Conservation (phyloP, 768 basidiomycete genomes). For the Artomyces pyxidatus region DNA sequence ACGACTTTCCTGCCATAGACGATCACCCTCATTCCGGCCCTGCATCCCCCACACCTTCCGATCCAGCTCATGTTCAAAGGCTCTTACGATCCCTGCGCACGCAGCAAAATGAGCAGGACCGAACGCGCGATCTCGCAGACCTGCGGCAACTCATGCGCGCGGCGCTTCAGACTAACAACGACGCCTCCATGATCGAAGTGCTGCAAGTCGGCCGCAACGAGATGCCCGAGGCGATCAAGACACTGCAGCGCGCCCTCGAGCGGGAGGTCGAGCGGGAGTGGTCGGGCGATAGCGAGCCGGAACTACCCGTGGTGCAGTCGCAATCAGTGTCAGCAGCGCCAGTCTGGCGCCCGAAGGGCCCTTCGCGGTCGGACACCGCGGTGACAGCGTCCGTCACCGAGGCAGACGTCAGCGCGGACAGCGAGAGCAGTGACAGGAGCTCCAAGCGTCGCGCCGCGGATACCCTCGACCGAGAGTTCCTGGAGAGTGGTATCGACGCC, state of each 20-base stretch:
- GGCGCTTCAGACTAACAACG: slow-evolving; percentile 49
- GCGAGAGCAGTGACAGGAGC: neutral
- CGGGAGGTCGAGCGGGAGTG: slow-evolving; percentile 29
- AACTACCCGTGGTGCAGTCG: neutral
- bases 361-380: neutral
- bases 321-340: neutral
- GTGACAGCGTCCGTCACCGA: neutral
- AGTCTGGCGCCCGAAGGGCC: neutral
- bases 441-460: slow-evolving; percentile 22
- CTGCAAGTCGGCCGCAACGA: slow-evolving; percentile 57
- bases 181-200: slow-evolving; percentile 54
- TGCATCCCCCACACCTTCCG: slow-evolving; percentile 6
- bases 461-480: slow-evolving; percentile 60
- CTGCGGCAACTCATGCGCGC: slow-evolving; percentile 50
- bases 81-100: slow-evolving; percentile 20
- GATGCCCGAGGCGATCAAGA: slow-evolving; percentile 77
- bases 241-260: slow-evolving; percentile 63
- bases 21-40: neutral
- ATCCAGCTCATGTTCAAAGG: slow-evolving; percentile 4
- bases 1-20: neutral
- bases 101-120: slow-evolving; percentile 40
- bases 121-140: slow-evolving; percentile 43
- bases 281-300: slow-evolving; percentile 8
- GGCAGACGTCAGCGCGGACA: neutral
- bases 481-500: slow-evolving; percentile 67